Conservation (phyloP, 2,329 filamentous ascomycete species). For the Epicoccum sorghinum region DNA sequence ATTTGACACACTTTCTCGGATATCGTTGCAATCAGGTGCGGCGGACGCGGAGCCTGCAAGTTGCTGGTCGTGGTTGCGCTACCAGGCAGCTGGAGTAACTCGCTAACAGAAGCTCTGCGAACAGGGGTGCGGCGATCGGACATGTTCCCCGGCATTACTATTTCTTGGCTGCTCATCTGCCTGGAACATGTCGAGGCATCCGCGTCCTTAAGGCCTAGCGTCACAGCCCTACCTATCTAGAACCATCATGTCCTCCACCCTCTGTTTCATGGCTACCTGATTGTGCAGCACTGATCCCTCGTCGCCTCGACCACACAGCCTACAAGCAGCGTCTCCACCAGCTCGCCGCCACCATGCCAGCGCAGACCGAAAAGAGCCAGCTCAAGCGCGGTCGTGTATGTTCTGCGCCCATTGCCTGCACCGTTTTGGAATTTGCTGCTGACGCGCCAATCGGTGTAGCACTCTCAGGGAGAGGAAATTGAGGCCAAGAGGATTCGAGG, state of each 20-base stretch:
- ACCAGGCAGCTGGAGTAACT: conserved; percentile 1
- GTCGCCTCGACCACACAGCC: conserved; percentile 23
- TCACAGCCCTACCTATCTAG: conserved; percentile 18
- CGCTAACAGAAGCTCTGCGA: not conserved
- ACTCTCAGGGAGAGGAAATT: conserved; percentile 66
- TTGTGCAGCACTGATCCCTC: conserved; percentile 29
- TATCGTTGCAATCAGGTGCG: not conserved
- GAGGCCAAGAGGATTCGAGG: conserved; percentile 85
- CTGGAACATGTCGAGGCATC: conserved; percentile 27
- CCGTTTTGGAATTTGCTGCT: conserved; percentile 11
- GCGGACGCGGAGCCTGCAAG: conserved; percentile 3
- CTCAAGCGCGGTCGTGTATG: conserved; percentile 81
- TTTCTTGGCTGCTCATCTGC: conserved; percentile 21
- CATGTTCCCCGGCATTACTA: not conserved
- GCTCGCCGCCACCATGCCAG: conserved; percentile 56
- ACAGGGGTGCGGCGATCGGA: conserved; percentile 10
- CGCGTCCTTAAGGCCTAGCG: conserved; percentile 24
- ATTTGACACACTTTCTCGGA: not conserved
- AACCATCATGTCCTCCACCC: conserved; percentile 27
- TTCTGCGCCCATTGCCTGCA: conserved; percentile 21
- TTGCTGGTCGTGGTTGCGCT: not conserved
- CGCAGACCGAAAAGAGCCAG: conserved; percentile 74
- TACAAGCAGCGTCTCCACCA: conserved; percentile 1
- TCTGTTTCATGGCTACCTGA: conserved; percentile 25
- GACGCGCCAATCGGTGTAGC: conserved; percentile 55